Evolutionary conservation across 83 land plant genomes (phyloP), one percentile per base, ranked within the genome.

Genomic region (Picea abies): DNA sequence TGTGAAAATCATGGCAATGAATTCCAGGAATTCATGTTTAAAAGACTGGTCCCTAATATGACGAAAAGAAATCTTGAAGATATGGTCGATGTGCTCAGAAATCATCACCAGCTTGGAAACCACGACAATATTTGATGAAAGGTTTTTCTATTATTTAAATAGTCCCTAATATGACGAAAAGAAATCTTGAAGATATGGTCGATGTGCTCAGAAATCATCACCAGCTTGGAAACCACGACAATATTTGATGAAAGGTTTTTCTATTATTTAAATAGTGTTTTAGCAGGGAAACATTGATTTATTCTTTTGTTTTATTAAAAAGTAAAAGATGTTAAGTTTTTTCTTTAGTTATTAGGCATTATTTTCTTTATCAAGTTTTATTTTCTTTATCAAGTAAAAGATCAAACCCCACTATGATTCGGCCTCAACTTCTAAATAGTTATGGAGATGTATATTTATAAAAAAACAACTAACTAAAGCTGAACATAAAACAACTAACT

Each of bases 191-290:
- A 89, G 84, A 92, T 16, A 63, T 85, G 61, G 87, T 84, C 1
- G 65, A 79, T 23, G 78, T 79, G 16, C 87, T 96, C 10, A 70
- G 97, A 96, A 65, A 79, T 95, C 4, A 86, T 96, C 56, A 83
- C 95, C 23, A 93, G 93, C 69, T 93, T 94, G 26, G 96, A 97
- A n/a, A 97, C 97, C 63, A 95, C 90, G 62, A 96, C 99, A 11
- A 93, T 91, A 12, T 96, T 95, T 61, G 93, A 92, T 81, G 99
- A 95, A 83, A 93, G 99, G 97, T 93, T 5, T 5, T 0, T 47
- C 7, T 47, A 47, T 47, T 35, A 35, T 35, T 35, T 35, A 35
- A 35, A 35, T 35, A 35, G 35, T 1, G 35, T 35, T 35, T 35
- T 35, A 35, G 1, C 1, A 35, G 35, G 35, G 35, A 35, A 35